Evolutionary conservation across 1,284 basidiomycete species (phyloP), one percentile per base, ranked within the genome.

Genomic region (Afroboletus lepidellus): DNA sequence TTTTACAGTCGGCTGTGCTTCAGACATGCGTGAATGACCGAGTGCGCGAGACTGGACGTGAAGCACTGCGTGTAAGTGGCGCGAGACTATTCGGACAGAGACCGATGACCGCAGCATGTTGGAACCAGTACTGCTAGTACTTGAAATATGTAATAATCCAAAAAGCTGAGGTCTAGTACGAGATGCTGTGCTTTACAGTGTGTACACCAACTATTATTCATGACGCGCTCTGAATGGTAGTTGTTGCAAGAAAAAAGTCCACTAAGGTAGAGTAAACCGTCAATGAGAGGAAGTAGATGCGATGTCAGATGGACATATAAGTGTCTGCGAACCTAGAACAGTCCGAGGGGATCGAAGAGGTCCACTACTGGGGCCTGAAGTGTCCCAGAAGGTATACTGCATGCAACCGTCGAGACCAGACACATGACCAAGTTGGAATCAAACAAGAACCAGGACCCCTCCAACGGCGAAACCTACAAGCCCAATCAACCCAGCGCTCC

Each of bases 371-470:
- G 25, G 20, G 43, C 29, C 34, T 38, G 42, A 45, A 16, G 18
- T 39, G 54, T 57, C 46, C 63, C 34, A 33, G 30, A 29, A 56
- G 51, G 54, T 53, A 53, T 63, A 54, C 46, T 42, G 46, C 21
- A 53, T 53, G 53, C 38, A 53, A 51, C 36, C 51, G 20, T 27
- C 21, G 37, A 29, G 47, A 45, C 38, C 41, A 53, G 47, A 50
- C 27, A 46, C 44, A 52, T 20, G 41, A 45, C 39, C 39, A 27
- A 50, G 39, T 41, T 42, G 30, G 41, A 30, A 58, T 61, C 69
- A 84, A 53, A 77, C 60, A 36, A 78, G 64, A 45, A 78, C 67
- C 62, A 84, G 59, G 29, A 65, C 73, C 5, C 77, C 79, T 29
- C 80, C 81, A 24, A 79, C 66, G 5, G 73, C 61, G 25, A 76